Conservation (phyloP, 495 filamentous ascomycete genomes). For the Chaetomium cochliodes region DNA sequence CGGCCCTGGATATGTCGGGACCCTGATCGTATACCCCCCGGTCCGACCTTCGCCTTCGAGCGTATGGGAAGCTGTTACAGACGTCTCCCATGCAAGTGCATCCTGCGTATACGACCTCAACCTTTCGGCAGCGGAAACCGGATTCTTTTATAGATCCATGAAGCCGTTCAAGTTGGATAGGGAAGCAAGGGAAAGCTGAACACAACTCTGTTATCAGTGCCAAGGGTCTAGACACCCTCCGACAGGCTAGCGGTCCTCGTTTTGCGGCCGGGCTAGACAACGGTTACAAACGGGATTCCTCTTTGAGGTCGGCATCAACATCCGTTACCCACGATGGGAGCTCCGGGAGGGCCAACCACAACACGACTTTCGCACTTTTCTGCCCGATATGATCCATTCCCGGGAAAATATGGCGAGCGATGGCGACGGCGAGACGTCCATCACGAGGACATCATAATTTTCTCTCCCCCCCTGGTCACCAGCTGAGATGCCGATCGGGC, state of each 20-base stretch:
- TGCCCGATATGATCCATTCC: neutral
- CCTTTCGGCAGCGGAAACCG: no score
- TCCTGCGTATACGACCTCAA: no score
- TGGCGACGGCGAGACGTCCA: neutral
- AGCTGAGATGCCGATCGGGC: constrained; percentile 5
- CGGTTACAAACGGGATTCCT: neutral
- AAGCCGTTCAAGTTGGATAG: neutral
- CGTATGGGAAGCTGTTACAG: no score
- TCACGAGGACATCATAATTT: constrained; percentile 20
- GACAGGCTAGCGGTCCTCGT: neutral
- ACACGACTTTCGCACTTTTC: neutral
- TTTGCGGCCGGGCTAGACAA: neutral
- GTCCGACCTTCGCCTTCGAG: no score
- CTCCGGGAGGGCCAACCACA: neutral
- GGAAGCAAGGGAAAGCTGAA: neutral
- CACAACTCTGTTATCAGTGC: neutral
- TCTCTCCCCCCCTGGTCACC: neutral
- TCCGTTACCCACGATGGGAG: neutral
- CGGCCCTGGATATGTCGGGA: no score
- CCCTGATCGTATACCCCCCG: no score
- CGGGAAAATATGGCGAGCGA: neutral
- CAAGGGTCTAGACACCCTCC: neutral
- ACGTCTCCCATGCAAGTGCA: no score
- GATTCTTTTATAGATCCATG: no score
- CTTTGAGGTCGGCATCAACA: neutral